phyloP scores from a whole-genome alignment of 768 basidiomycete genomes.

The Hypholoma sublateritium region DNA sequence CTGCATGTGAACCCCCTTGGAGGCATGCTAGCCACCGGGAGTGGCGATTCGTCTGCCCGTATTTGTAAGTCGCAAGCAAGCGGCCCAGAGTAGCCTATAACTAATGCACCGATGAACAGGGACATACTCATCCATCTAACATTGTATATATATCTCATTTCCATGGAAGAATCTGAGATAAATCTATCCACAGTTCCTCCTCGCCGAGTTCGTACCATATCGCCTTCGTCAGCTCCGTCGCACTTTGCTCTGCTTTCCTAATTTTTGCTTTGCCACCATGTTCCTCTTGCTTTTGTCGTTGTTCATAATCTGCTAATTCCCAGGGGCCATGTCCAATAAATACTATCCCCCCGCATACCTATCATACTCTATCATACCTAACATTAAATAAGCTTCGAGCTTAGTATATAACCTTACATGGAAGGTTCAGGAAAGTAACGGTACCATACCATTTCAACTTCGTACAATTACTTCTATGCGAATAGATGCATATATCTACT shows the following conservation, averaged over 20 bases:
- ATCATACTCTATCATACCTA: too few species aligned
- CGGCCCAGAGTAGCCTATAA: background rate
- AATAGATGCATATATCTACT: background rate
- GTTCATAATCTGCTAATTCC: too few species aligned
- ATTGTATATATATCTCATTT: background rate
- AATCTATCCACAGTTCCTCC: too few species aligned
- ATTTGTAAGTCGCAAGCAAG: slow-evolving; percentile 40
- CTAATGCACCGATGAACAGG: slow-evolving; percentile 3
- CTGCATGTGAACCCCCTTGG: slow-evolving; percentile 44
- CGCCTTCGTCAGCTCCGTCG: too few species aligned
- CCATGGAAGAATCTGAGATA: too few species aligned
- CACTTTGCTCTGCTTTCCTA: background rate
- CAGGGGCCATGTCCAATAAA: too few species aligned
- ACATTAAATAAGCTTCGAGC: background rate
- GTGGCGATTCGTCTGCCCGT: slow-evolving; percentile 49
- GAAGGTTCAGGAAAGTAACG: too few species aligned
- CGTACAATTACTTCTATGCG: too few species aligned
- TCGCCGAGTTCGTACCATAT: too few species aligned
- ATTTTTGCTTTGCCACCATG: background rate
- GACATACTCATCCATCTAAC: slow-evolving; percentile 11
- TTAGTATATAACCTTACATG: background rate
- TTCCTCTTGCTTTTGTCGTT: too few species aligned
- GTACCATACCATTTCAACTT: too few species aligned
- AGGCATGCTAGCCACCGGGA: slow-evolving; percentile 47
- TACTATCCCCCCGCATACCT: too few species aligned